These are phyloP conservation scores for Lumnitzera racemosa DNA, from an alignment of 345 rosid species.

Conservation along the genomic window DNA sequence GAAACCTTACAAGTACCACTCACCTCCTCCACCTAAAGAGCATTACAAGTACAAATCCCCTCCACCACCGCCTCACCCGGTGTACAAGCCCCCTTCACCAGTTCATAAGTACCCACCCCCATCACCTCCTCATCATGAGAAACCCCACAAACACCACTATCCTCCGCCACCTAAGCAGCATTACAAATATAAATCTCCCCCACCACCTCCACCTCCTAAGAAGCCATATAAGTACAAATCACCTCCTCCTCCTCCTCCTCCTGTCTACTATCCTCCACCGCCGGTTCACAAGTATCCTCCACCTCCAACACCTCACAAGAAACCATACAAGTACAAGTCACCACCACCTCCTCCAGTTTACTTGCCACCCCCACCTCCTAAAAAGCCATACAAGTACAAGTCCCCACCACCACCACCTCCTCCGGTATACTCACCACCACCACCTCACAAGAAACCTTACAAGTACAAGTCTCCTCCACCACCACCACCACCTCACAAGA, in stretches of 20 bases:
- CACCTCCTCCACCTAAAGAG: constrained; percentile 10
- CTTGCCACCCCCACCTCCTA: too few species aligned
- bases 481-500: constrained; percentile 8
- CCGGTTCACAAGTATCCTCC: constrained; percentile 5
- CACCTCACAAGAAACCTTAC: constrained; percentile 5
- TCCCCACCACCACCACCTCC: constrained; percentile 14
- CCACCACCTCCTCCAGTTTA: constrained; percentile 19
- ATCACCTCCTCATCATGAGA: too few species aligned
- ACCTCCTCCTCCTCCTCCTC: constrained; percentile 17
- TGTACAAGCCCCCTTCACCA: too few species aligned
- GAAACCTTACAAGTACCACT: constrained; percentile 13
- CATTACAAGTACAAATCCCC: not conserved
- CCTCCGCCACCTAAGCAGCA: constrained; percentile 10
- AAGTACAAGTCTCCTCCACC: not conserved
- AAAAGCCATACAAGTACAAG: not conserved
- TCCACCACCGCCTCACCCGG: not conserved
- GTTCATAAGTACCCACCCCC: too few species aligned
- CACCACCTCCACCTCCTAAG: constrained; percentile 16
- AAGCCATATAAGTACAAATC: constrained; percentile 11
- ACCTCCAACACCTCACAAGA: constrained; percentile 14
- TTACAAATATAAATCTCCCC: constrained; percentile 2
- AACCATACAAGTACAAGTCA: constrained; percentile 12
- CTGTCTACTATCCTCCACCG: not conserved
- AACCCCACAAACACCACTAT: constrained; percentile 10
- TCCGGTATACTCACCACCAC: constrained; percentile 10